Percentiles rank a stretch among this genome's conserved stretches.
Conservation (phyloP, 2,329 filamentous ascomycete genomes). For the Geosmithia morbida region DNA sequence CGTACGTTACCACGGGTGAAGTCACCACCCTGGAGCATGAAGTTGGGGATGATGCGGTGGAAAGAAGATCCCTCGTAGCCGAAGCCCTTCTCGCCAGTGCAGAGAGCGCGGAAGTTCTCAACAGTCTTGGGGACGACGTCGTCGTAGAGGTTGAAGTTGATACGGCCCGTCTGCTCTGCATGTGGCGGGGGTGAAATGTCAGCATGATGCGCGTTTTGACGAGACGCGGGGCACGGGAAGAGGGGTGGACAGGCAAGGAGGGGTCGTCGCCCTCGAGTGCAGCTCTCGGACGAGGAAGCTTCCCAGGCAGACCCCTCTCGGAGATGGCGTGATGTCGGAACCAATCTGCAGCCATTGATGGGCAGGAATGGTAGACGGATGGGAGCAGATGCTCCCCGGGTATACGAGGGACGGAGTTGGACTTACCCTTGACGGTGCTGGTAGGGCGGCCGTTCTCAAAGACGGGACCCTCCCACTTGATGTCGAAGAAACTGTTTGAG, state of each 20-base stretch:
- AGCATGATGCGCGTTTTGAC: conserved; percentile 3
- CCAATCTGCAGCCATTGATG: neutral
- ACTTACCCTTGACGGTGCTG: conserved; percentile 43
- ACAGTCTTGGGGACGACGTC: conserved; percentile 78
- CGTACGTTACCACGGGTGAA: conserved; percentile 85
- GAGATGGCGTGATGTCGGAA: neutral
- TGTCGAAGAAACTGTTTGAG: conserved; percentile 49
- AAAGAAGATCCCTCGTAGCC: conserved; percentile 74
- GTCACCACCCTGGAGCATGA: conserved; percentile 96
- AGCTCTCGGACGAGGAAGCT: neutral
- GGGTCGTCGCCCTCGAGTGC: neutral
- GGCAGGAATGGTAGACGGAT: neutral
- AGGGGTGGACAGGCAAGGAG: neutral
- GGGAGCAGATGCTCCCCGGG: neutral
- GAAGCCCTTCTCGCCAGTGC: conserved; percentile 67
- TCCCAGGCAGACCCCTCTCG: neutral
- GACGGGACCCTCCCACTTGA: conserved; percentile 58
- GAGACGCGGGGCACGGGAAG: neutral
- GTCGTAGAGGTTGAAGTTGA: conserved; percentile 83
- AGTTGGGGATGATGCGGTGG: conserved; percentile 85
- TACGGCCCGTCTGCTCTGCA: conserved; percentile 58
- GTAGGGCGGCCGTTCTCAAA: conserved; percentile 46
- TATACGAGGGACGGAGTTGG: neutral
- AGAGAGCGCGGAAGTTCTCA: conserved; percentile 74
- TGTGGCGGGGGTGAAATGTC: conserved; percentile 5